These are phyloP conservation scores for Cladobotryum protrusum DNA, from an alignment of 2,329 filamentous ascomycete species.

Conservation along the genomic window DNA sequence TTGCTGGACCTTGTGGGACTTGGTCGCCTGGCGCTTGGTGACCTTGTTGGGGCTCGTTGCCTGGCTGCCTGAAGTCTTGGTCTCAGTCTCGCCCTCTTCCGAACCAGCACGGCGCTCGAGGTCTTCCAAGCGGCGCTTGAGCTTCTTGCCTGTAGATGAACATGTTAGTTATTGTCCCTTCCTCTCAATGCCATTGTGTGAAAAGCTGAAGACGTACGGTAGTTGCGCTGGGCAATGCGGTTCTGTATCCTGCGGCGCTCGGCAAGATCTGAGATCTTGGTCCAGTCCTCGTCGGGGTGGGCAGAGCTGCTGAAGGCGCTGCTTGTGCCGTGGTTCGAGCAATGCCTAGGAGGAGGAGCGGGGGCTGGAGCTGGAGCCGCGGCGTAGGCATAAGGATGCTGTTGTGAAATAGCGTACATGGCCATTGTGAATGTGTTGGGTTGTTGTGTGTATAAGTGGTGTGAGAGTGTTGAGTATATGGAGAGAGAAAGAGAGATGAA, in stretches of 20 bases:
- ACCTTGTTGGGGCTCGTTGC: constrained; percentile 27
- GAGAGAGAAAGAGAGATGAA: constrained; percentile 7
- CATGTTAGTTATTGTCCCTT: constrained; percentile 11
- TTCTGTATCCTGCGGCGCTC: constrained; percentile 94
- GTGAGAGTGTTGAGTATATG: neutral
- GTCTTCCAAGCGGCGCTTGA: constrained; percentile 82
- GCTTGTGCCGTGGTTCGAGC: constrained; percentile 70
- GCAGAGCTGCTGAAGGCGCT: constrained; percentile 93
- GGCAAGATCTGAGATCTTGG: constrained; percentile 94
- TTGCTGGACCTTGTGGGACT: constrained; percentile 24
- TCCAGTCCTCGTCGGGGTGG: constrained; percentile 97
- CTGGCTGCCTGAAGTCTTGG: constrained; percentile 28
- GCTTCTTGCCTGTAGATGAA: constrained; percentile 67
- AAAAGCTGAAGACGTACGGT: constrained; percentile 58
- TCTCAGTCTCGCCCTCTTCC: constrained; percentile 41
- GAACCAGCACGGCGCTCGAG: constrained; percentile 69
- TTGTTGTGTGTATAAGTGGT: neutral
- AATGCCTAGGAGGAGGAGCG: constrained; percentile 53
- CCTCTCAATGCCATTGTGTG: too few species aligned
- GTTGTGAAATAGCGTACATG: constrained; percentile 31
- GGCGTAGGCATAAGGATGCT: constrained; percentile 28
- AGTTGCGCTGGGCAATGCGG: constrained; percentile 94
- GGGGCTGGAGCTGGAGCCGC: constrained; percentile 11
- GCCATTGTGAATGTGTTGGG: constrained; percentile 24
- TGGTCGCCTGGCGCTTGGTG: constrained; percentile 38